These are phyloP conservation scores for Amborella trichopoda DNA, from an alignment of 164 flowering plant species.

Conservation along the genomic window DNA sequence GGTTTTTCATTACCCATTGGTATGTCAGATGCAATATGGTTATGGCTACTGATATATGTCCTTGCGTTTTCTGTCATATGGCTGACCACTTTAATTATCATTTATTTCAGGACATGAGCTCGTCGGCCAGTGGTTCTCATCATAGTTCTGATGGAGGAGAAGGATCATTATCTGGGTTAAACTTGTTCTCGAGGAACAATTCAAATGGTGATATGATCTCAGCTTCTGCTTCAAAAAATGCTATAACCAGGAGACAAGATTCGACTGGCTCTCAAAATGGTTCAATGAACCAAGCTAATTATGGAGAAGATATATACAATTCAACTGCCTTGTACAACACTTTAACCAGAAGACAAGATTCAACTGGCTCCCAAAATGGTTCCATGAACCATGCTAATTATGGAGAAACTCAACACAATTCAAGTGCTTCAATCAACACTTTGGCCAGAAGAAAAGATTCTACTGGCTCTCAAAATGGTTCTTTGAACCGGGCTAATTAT, in stretches of 20 bases:
- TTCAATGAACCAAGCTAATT: too few relatives aligned
- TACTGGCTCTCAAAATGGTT: constrained; percentile 21
- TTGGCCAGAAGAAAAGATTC: constrained; percentile 28
- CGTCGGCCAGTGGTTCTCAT: constrained; percentile 38
- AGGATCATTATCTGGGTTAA: constrained; percentile 22
- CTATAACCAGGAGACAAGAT: neutral
- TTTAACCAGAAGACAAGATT: constrained; percentile 1
- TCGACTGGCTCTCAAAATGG: neutral
- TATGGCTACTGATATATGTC: neutral
- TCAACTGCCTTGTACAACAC: too few relatives aligned
- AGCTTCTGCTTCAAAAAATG: neutral
- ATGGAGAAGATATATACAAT: too few relatives aligned
- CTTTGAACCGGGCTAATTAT: constrained; percentile 9
- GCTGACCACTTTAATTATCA: too few relatives aligned
- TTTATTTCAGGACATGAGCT: constrained; percentile 56
- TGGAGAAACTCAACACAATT: too few relatives aligned
- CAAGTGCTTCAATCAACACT: constrained; percentile 18
- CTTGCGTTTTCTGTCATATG: neutral
- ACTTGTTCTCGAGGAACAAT: constrained; percentile 23
- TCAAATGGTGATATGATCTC: constrained; percentile 13
- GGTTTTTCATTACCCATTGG: too few relatives aligned
- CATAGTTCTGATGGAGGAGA: constrained; percentile 45
- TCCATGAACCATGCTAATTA: too few relatives aligned
- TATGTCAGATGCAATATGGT: too few relatives aligned
- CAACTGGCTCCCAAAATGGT: neutral